phyloP scores from a whole-genome alignment of 164 flowering plant genomes.

The Tetracentron sinense region DNA sequence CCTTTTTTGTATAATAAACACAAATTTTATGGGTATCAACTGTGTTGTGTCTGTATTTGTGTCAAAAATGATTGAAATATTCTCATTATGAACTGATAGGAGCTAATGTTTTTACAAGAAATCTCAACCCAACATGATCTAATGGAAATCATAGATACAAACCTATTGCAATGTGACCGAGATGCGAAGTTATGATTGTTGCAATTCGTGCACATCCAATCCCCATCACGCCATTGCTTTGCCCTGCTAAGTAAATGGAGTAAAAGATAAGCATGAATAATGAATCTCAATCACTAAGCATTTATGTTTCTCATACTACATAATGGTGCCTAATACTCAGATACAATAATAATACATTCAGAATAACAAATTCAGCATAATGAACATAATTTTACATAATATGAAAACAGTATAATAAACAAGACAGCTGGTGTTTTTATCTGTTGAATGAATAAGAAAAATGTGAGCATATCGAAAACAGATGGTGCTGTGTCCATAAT shows the following conservation, averaged over 20 bases:
- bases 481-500: too few relatives aligned
- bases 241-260: slow-evolving; percentile 41
- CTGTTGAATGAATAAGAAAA: too few relatives aligned
- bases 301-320: neutral
- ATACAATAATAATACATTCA: neutral
- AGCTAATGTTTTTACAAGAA: neutral
- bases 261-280: neutral
- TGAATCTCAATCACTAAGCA: neutral
- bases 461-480: too few relatives aligned
- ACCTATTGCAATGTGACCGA: slow-evolving; percentile 86
- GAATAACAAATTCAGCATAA: neutral
- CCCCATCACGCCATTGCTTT: slow-evolving; percentile 94
- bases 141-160: slow-evolving; percentile 11
- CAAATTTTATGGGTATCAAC: too few relatives aligned
- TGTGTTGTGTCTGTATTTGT: too few relatives aligned
- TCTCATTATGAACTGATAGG: too few relatives aligned
- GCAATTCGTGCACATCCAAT: slow-evolving; percentile 96
- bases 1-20: too few relatives aligned
- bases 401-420: too few relatives aligned
- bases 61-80: too few relatives aligned
- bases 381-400: too few relatives aligned
- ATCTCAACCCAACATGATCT: neutral
- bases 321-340: too few relatives aligned
- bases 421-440: too few relatives aligned
- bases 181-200: slow-evolving; percentile 92